Base-by-base conservation (phyloP, 768 basidiomycete species). In the Floccularia luteovirens region DNA sequence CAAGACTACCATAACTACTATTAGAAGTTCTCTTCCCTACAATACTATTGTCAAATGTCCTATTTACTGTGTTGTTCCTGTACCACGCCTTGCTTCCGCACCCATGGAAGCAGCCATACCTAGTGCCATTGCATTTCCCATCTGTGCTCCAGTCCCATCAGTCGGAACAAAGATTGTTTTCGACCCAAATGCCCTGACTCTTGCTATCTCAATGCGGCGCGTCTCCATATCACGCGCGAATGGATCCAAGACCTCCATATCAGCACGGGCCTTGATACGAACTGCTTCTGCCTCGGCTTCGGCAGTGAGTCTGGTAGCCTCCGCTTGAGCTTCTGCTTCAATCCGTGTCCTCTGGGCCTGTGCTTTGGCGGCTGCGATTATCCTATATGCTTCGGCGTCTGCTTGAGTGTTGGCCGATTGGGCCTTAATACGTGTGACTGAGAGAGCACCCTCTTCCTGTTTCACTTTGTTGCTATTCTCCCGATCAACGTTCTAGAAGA, bases 381-480 rank as follows among this genome's bases (percentile, higher is more conserved):
- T 67, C 38, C 71, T 64, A 55, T 89, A 90, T 0, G 85, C 87
- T 32, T 85, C 76, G 0, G 84, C 67, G 54, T 90, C 87, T 12
- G 87, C 79, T 58, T 79, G 64, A 0, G 86, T 74, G 43, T 70
- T 72, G 31, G 68, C 74, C 4, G 75, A 46, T 55, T 84, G 70
- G 1, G 82, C 84, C 51, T 79, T 84, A 63, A 90, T 86, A 31
- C 73, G 75, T 13, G 86, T 79, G 8, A 90, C 88, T 7, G 79
- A 64, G 36, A 90, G 70, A 12, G 80, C 69, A 48, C 87, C 88
- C 58, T 90, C 78, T 56, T 90, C 83, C 50, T 85, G 81, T 60
- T 89, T 90, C 51, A 89, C 80, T 56, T 82, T 82, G 62, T 90
- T 90, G 61, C 80, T 82, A 53, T 90, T 90, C 60, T 90, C 88